Percentiles rank a stretch among this genome's conserved stretches.
These are phyloP conservation scores for Thelonectria blattea DNA, from an alignment of 2,329 filamentous ascomycete genomes.

Conservation along the genomic window DNA sequence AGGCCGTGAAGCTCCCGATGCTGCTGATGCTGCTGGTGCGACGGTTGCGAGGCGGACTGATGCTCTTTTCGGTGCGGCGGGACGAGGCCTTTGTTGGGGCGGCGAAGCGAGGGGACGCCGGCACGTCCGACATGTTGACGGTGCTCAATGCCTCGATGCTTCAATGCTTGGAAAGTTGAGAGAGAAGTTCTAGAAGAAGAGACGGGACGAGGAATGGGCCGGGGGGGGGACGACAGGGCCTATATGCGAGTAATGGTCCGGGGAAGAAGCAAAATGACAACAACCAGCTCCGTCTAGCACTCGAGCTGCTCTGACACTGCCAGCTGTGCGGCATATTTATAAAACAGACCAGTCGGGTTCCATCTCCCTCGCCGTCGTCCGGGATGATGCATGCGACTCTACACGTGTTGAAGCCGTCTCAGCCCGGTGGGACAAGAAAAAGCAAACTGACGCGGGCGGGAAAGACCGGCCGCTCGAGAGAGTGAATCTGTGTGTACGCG, in stretches of 20 bases:
- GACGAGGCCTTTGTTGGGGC: slow-evolving; percentile 32
- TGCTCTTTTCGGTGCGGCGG: slow-evolving; percentile 24
- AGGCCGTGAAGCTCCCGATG: slow-evolving; percentile 16
- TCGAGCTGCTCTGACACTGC: slow-evolving; percentile 1
- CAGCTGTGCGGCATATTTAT: slow-evolving; percentile 22
- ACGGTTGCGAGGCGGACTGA: no score
- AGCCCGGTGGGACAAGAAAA: slow-evolving; percentile 14
- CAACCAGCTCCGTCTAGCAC: no score
- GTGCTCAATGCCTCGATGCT: no score
- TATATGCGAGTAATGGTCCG: slow-evolving; percentile 14
- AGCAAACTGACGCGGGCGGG: slow-evolving; percentile 13
- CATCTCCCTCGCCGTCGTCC: not conserved
- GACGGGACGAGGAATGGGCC: slow-evolving; percentile 3
- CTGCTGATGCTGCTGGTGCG: no score
- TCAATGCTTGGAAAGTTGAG: no score
- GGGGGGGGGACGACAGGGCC: slow-evolving; percentile 1
- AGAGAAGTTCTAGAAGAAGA: not conserved
- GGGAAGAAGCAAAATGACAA: slow-evolving; percentile 10
- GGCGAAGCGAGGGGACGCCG: slow-evolving; percentile 31
- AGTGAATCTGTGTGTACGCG: not conserved
- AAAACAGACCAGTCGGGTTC: not conserved
- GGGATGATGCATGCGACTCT: slow-evolving; percentile 12
- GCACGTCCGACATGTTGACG: slow-evolving; percentile 17
- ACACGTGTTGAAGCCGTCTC: slow-evolving; percentile 14
- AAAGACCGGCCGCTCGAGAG: slow-evolving; percentile 12